phyloP scores from a whole-genome alignment of 768 basidiomycete species.

The Fibroporia radiculosa region DNA sequence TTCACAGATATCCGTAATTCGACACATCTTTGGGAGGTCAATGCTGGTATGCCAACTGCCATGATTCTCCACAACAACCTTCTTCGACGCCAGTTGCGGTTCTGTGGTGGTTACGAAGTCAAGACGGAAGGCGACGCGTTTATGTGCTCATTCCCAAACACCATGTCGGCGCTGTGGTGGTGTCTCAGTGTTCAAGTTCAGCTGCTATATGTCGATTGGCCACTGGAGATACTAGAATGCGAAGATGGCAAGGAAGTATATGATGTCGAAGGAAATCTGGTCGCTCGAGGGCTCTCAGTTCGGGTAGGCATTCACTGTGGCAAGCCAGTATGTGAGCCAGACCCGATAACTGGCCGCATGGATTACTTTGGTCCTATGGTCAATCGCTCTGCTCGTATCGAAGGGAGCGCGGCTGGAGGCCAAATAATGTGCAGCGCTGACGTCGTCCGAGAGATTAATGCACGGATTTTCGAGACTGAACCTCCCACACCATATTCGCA shows the following conservation, averaged over 20 bases:
- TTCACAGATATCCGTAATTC: constrained; percentile 99
- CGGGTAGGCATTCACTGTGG: constrained; percentile 99
- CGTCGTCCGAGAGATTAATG: constrained; percentile 72
- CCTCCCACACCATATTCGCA: constrained; percentile 50
- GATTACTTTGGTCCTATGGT: constrained; percentile 98
- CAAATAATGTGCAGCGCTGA: constrained; percentile 91
- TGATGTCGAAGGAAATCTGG: constrained; percentile 56
- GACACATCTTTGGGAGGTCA: constrained; percentile 93
- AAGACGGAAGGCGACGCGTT: constrained; percentile 99
- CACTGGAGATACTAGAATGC: constrained; percentile 85
- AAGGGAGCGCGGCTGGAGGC: constrained; percentile 77
- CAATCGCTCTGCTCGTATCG: constrained; percentile 86
- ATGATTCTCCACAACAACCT: constrained; percentile 87
- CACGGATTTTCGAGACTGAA: constrained; percentile 46
- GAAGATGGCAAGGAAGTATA: constrained; percentile 80
- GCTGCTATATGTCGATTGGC: constrained; percentile 81
- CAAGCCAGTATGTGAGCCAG: constrained; percentile 79
- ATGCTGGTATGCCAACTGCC: constrained; percentile 90
- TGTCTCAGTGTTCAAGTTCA: constrained; percentile 79
- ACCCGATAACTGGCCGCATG: constrained; percentile 67
- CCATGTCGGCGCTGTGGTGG: constrained; percentile 85
- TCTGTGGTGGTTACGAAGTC: constrained; percentile 96
- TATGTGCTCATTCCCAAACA: constrained; percentile 94
- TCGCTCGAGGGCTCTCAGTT: constrained; percentile 86
- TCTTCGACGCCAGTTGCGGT: constrained; percentile 75